Percentiles rank a stretch among this genome's conserved stretches.
Evolutionary conservation across 2,329 filamentous ascomycete species (phyloP).

Genomic region (Diaporthe citri): DNA sequence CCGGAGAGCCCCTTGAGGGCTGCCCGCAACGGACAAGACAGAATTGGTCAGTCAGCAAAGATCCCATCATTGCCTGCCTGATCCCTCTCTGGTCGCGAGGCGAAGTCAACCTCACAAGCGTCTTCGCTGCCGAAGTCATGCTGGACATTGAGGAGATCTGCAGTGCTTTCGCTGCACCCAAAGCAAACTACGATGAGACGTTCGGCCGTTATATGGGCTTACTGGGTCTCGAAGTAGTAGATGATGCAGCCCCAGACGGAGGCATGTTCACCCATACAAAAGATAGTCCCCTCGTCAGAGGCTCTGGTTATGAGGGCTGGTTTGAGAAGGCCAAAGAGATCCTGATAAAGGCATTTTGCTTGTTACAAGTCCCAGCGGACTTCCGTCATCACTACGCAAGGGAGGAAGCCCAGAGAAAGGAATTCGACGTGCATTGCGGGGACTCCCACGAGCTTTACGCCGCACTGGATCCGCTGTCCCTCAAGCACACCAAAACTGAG

Average conservation of each 20-base stretch:
- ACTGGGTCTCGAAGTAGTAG: too few species aligned
- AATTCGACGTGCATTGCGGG: too few species aligned
- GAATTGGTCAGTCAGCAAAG: neutral
- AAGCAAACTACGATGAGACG: neutral
- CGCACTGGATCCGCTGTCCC: neutral
- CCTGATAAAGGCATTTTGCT: too few species aligned
- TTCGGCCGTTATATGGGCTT: neutral
- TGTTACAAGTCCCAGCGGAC: neutral
- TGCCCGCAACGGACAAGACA: too few species aligned
- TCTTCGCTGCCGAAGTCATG: conserved; percentile 1
- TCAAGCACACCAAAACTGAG: too few species aligned
- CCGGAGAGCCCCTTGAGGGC: too few species aligned
- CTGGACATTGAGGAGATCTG: neutral
- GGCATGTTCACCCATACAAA: too few species aligned
- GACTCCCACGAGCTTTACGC: neutral
- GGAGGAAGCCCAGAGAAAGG: too few species aligned
- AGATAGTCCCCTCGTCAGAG: neutral
- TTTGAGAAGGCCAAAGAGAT: neutral
- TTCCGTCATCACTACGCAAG: too few species aligned
- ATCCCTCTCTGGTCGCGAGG: neutral
- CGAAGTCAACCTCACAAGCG: neutral
- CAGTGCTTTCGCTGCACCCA: neutral
- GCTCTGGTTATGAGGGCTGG: neutral
- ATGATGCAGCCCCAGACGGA: too few species aligned
- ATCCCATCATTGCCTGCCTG: neutral